Conservation (phyloP, 2,329 filamentous ascomycete species). For the Diaporthe sp. region DNA sequence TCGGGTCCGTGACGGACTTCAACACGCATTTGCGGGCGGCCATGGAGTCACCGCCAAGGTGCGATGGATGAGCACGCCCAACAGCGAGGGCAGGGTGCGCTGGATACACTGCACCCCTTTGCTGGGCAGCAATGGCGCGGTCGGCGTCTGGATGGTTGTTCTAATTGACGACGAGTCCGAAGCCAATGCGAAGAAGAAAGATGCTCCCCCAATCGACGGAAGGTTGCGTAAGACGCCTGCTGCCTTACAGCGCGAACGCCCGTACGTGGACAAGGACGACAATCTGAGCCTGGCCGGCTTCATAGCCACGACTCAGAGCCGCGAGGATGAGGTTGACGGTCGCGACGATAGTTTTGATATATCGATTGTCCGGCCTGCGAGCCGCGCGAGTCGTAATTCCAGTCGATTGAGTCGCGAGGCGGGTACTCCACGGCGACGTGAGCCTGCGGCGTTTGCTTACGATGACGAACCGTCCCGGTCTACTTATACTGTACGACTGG, state of each 20-base stretch:
- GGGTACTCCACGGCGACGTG: constrained; percentile 3
- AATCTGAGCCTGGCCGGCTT: neutral
- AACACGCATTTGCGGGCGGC: constrained; percentile 71
- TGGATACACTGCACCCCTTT: constrained; percentile 85
- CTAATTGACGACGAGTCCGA: constrained; percentile 71
- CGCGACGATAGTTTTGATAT: constrained; percentile 3
- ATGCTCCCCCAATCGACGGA: neutral
- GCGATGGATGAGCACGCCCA: constrained; percentile 64
- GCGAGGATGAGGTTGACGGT: neutral
- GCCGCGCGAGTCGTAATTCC: neutral
- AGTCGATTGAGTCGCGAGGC: neutral
- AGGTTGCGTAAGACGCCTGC: neutral
- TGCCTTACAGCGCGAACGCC: neutral
- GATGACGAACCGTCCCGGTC: neutral
- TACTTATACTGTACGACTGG: constrained; percentile 3
- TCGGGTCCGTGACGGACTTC: constrained; percentile 58
- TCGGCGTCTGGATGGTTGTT: constrained; percentile 84
- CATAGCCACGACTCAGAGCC: constrained; percentile 14
- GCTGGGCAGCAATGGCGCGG: constrained; percentile 71
- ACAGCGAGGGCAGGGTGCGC: constrained; percentile 66
- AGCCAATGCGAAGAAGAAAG: neutral
- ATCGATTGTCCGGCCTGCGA: constrained; percentile 19
- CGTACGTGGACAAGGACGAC: neutral
- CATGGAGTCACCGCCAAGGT: constrained; percentile 80
- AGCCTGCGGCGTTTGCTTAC: neutral